Base-by-base conservation (phyloP, 2,329 filamentous ascomycete genomes). In the Colletotrichum godetiae region DNA sequence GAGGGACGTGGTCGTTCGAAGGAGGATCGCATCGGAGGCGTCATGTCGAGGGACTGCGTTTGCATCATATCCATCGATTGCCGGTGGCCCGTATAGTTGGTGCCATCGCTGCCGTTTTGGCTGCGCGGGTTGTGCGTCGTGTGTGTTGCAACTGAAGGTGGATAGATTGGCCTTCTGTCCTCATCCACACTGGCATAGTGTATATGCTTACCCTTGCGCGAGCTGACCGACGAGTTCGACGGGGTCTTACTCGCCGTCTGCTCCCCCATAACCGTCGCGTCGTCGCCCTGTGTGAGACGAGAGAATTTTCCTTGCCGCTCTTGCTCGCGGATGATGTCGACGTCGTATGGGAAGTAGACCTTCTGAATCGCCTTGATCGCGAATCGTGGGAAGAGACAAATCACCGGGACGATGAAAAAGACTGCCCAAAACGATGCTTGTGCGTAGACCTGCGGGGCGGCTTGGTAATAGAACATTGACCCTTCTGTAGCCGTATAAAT, bases 311-410 rank as follows among this genome's bases (percentile, higher is more conserved):
- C 97, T 84, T 92, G 88, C 33, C 90, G 90, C 74, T 97, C 91
- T 85, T 98, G 95, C 83, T 99, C 97, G 60, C 97, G 94, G 79
- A 99, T 92, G 76, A 99, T 97, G 81, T 99, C 97, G 72, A 98
- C 92, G 79, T 99, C 97, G 77, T 93, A 92, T 4, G 97, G 97
- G 82, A 93, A 94, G 84, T 95, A 98, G 67, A 98, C 93, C 84
- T 99, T 99, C 82, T 98, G 97, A 62, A 97, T 84, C 37, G 92
- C 88, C 85, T 99, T 99, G 85, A 94, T 88, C 60, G 91, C 89
- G 82, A 98, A 98, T 31, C 97, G 92, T 12, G 97, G 97, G 72
- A 97, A 91, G 63, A 99, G 85, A 82, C 94, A 96, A 68, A 97
- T 90, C 75, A 95, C 88, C 1, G 95, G 91, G 2, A 94, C 95